Percentiles rank a stretch among this genome's conserved stretches.
Evolutionary conservation across 371 early-diverging fungal genomes (phyloP).

Genomic region (Mycotypha africana): DNA sequence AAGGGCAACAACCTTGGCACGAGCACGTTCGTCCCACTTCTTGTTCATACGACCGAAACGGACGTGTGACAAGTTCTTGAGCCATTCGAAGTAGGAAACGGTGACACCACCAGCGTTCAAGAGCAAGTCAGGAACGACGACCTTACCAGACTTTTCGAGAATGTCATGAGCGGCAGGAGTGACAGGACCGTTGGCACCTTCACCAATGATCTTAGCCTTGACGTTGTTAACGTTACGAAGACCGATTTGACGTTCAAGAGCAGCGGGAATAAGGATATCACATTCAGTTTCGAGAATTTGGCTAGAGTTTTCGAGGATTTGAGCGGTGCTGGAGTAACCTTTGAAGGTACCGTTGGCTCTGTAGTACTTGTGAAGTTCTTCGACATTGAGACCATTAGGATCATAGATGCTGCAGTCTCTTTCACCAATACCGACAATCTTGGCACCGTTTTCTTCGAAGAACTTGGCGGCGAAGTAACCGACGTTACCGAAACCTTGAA

Average conservation of each 20-base stretch:
- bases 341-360: slow-evolving; percentile 64
- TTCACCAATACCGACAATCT: slow-evolving; percentile 78
- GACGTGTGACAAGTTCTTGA: slow-evolving; percentile 83
- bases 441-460: slow-evolving; percentile 82
- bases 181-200: slow-evolving; percentile 86
- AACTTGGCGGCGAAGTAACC: slow-evolving; percentile 89
- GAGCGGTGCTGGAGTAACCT: slow-evolving; percentile 60
- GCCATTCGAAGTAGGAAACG: slow-evolving; percentile 82
- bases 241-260: slow-evolving; percentile 85
- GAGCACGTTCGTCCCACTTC: slow-evolving; percentile 85
- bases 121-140: slow-evolving; percentile 79
- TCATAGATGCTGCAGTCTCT: slow-evolving; percentile 68
- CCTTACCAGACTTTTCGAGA: slow-evolving; percentile 60
- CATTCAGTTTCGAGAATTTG: slow-evolving; percentile 74
- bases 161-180: slow-evolving; percentile 78
- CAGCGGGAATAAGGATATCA: slow-evolving; percentile 83
- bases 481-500: slow-evolving; percentile 92
- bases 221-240: slow-evolving; percentile 70
- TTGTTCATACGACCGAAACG: slow-evolving; percentile 91
- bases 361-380: slow-evolving; percentile 64
- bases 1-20: slow-evolving; percentile 65
- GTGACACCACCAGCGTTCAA: slow-evolving; percentile 89
- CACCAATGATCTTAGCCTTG: slow-evolving; percentile 84
- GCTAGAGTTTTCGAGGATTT: slow-evolving; percentile 56
- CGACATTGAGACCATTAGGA: slow-evolving; percentile 68